Evolutionary conservation across 306 rosid species (phyloP), one percentile per base, ranked within the genome.

Genomic region (Erythrophleum fordii): DNA sequence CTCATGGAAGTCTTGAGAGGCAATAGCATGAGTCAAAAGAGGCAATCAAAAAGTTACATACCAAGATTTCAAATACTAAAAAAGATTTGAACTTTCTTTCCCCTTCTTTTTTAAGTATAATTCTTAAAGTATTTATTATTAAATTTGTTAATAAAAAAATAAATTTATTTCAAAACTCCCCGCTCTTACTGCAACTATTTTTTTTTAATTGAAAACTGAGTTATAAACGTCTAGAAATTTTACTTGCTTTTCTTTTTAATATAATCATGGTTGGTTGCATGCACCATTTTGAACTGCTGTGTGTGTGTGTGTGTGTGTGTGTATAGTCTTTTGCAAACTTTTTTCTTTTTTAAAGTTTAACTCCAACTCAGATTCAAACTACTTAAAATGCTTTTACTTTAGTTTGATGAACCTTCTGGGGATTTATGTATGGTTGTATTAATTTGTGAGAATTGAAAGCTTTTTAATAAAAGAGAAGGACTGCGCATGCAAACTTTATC

Each of bases 401-500:
- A 56, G 11, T 56, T 11, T 11, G 31, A 22, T 20, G 60, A 53
- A 8, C 11, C 13, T 56, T 56, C 16, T 59, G 41, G 20, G 41
- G 20, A 61, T 13, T 26, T 28, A 34, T 16, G 8, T 60, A 31
- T 31, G 66, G 37, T 12, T 55, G 25, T 8, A 23, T 2, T 39
- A 53, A 41, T 26, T 76, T 29, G 49, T 12, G 48, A 34, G 37
- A 59, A 13, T 1, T 37, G 66, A 58, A 1, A 59, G 26, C 66
- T 59, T 26, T 23, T 6, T 20, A 20, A 22, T 53, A 53, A 7
- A 52, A 67, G 56, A 68, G 23, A 20, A 67, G 51, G 28, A 53
- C 26, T 59, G 72, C 72, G 72, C 62, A 8, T 79, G 62, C 72
- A 37, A 56, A 69, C 26, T 56, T 78, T 42, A 78, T 56, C 49